Evolutionary conservation across 176 grass and related monocot genomes (phyloP).

Genomic region (Thalia dealbata): DNA sequence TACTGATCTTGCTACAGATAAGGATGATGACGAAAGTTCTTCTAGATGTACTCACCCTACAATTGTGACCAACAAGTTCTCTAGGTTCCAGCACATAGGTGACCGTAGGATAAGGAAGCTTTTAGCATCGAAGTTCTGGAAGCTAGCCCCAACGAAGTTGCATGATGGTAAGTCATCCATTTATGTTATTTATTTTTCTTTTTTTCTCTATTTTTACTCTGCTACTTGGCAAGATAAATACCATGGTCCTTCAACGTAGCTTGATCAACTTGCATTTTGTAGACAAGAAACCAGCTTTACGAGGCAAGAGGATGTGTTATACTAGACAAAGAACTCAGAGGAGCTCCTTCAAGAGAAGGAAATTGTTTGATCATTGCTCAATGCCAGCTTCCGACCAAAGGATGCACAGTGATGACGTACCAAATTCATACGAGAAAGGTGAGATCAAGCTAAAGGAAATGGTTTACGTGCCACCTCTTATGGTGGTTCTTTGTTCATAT

Average conservation of each 20-base stretch:
- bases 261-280: constrained; percentile 37
- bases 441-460: constrained; percentile 20
- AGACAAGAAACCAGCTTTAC: constrained; percentile 25
- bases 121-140: constrained; percentile 53
- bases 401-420: constrained; percentile 36
- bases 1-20: constrained; percentile 42
- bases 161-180: constrained; percentile 30
- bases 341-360: constrained; percentile 47
- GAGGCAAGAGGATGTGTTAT: constrained; percentile 38
- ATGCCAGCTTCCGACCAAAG: constrained; percentile 32
- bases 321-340: constrained; percentile 42
- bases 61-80: constrained; percentile 30
- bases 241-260: background rate
- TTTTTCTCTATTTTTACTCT: background rate
- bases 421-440: constrained; percentile 15
- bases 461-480: constrained; percentile 18
- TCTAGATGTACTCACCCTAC: constrained; percentile 34
- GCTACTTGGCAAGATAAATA: background rate
- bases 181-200: constrained; percentile 30
- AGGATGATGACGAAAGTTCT: constrained; percentile 60
- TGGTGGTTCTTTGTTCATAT: background rate
- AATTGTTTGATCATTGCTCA: constrained; percentile 21
- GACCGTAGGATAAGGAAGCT: constrained; percentile 57
- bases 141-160: constrained; percentile 38
- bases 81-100: constrained; percentile 28